These are phyloP conservation scores for Protomyces gravidus DNA, from an alignment of 1,139 yeast species.

Conservation along the genomic window DNA sequence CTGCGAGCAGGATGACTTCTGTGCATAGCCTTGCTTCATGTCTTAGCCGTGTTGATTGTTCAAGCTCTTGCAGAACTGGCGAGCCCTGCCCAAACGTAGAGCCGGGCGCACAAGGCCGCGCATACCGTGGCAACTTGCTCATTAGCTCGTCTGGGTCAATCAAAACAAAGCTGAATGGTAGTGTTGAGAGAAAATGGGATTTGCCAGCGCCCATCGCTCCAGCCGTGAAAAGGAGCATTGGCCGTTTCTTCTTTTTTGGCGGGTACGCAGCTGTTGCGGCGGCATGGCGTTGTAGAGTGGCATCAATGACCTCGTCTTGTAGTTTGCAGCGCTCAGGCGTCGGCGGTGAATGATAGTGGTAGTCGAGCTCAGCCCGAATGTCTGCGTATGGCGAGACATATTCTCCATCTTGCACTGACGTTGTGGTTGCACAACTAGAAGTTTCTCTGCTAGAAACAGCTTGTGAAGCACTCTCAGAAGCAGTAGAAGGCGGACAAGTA, in stretches of 20 bases:
- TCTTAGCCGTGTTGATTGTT: constrained; percentile 8
- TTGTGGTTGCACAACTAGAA: not conserved
- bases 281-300: constrained; percentile 2
- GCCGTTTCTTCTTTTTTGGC: not conserved
- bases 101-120: constrained; percentile 3
- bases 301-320: constrained; percentile 10
- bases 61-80: not conserved
- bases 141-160: constrained; percentile 26
- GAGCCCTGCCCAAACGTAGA: constrained; percentile 1
- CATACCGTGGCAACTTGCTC: constrained; percentile 12
- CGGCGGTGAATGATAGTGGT: constrained; percentile 8
- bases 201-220: constrained; percentile 28
- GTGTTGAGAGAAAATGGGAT: constrained; percentile 14
- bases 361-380: constrained; percentile 13
- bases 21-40: constrained; percentile 23
- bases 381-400: constrained; percentile 7
- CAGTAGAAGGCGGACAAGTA: not conserved
- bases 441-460: no score
- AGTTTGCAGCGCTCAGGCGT: constrained; percentile 2
- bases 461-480: not conserved
- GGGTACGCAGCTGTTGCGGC: not conserved
- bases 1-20: constrained; percentile 12
- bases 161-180: constrained; percentile 16
- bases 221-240: constrained; percentile 14
- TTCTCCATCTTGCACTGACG: not conserved